A percentile compares a stretch with the other conserved stretches of the same genome.
These are phyloP conservation scores for Colletotrichum sp. DNA, from an alignment of 2,329 filamentous ascomycete species.

Conservation along the genomic window DNA sequence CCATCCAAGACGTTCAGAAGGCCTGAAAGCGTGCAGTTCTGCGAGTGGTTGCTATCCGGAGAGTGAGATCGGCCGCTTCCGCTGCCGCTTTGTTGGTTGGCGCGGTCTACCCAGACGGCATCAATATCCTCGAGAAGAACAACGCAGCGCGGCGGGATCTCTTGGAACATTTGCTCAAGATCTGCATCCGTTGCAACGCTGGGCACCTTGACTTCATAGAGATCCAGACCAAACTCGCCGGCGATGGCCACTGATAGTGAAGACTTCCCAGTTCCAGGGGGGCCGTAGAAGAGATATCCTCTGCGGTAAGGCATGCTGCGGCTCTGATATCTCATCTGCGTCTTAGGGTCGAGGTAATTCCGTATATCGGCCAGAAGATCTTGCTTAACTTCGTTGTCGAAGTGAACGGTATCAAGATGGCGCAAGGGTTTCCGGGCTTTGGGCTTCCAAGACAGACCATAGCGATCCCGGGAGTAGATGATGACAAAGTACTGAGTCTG, in stretches of 20 bases:
- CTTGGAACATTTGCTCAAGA: constrained; percentile 56
- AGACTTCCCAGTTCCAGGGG: constrained; percentile 67
- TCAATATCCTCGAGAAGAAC: constrained; percentile 62
- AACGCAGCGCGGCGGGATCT: constrained; percentile 56
- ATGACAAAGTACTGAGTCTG: constrained; percentile 56
- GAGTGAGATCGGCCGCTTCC: constrained; percentile 8
- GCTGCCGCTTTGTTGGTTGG: constrained; percentile 19
- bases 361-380: constrained; percentile 53
- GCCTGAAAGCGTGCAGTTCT: constrained; percentile 61
- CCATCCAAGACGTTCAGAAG: constrained; percentile 75
- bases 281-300: constrained; percentile 45
- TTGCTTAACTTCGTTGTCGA: constrained; percentile 50
- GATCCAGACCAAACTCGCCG: constrained; percentile 53
- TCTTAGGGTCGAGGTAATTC: constrained; percentile 55
- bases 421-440: constrained; percentile 54
- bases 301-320: constrained; percentile 48
- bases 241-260: constrained; percentile 58
- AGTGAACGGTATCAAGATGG: constrained; percentile 55
- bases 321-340: constrained; percentile 64
- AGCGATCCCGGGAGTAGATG: constrained; percentile 50
- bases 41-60: constrained; percentile 1
- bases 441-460: constrained; percentile 53
- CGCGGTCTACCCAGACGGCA: constrained; percentile 37
- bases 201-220: constrained; percentile 55
- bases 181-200: constrained; percentile 55